A percentile compares a stretch with the other conserved stretches of the same genome.
These are phyloP conservation scores for Chalara sp. DNA, from an alignment of 2,329 filamentous ascomycete species.

Conservation along the genomic window DNA sequence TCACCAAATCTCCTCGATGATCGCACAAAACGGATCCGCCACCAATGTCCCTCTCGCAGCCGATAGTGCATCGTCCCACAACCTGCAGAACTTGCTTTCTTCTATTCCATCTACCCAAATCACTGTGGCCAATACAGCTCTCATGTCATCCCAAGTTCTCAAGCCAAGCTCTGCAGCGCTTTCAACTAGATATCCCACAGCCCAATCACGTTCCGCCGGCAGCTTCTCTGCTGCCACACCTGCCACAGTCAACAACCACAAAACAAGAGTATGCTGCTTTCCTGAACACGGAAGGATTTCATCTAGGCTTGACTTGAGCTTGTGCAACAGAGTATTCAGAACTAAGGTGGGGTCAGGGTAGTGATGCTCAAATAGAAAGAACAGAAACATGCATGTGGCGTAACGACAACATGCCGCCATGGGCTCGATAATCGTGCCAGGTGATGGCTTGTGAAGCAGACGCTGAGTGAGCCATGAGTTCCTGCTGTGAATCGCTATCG, in stretches of 20 bases:
- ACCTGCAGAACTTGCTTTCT: neutral
- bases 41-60: neutral
- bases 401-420: conserved; percentile 3
- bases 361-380: conserved; percentile 6
- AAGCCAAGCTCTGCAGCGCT: conserved; percentile 1
- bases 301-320: conserved; percentile 1
- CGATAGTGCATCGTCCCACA: conserved; percentile 5
- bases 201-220: conserved; percentile 4
- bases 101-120: neutral
- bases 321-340: conserved; percentile 4
- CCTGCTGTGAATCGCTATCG: neutral
- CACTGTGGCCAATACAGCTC: neutral
- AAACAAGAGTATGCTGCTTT: neutral
- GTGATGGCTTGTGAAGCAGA: neutral
- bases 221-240: conserved; percentile 1
- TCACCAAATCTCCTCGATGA: neutral
- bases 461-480: neutral
- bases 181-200: conserved; percentile 3
- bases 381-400: conserved; percentile 1
- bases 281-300: neutral
- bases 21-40: neutral
- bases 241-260: conserved; percentile 3
- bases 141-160: conserved; percentile 1
- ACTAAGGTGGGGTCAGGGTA: conserved; percentile 5
- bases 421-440: neutral